These are phyloP conservation scores for Chalaropsis thielavioides DNA, from an alignment of 2,329 filamentous ascomycete species.

Conservation along the genomic window DNA sequence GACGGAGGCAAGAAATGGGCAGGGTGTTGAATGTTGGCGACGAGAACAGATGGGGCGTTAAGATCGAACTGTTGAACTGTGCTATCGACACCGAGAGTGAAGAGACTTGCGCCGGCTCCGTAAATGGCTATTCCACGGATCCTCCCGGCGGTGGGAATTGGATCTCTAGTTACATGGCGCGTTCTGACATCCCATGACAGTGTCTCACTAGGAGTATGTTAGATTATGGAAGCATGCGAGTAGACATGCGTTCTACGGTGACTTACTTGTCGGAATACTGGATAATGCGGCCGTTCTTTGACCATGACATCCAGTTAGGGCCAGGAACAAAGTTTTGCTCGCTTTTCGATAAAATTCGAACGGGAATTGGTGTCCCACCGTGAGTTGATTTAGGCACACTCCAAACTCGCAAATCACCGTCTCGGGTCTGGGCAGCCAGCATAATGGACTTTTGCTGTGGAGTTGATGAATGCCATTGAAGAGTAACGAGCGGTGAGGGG, in stretches of 20 bases:
- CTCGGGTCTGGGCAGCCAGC: conserved; percentile 81
- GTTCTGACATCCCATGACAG: conserved; percentile 94
- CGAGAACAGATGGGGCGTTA: conserved; percentile 65
- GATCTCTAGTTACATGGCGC: conserved; percentile 87
- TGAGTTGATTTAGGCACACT: conserved; percentile 72
- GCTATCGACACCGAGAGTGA: conserved; percentile 76
- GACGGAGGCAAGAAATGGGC: conserved; percentile 66
- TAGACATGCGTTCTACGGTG: background rate
- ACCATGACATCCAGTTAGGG: conserved; percentile 96
- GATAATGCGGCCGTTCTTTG: conserved; percentile 90
- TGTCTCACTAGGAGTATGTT: conserved; percentile 42
- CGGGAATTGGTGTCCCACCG: conserved; percentile 70
- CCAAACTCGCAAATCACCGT: conserved; percentile 91
- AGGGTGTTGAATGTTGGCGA: conserved; percentile 75
- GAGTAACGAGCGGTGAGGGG: conserved; percentile 72
- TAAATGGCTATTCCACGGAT: conserved; percentile 75
- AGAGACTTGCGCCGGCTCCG: conserved; percentile 78
- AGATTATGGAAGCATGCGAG: conserved; percentile 16
- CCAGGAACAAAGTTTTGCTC: conserved; percentile 49
- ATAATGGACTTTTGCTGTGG: conserved; percentile 95
- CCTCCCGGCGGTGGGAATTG: conserved; percentile 69
- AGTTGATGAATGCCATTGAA: conserved; percentile 94
- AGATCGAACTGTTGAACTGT: conserved; percentile 93
- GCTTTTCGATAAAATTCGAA: conserved; percentile 67
- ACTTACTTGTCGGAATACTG: conserved; percentile 83